phyloP scores from a whole-genome alignment of 306 rosid genomes.

The Corylus americana region DNA sequence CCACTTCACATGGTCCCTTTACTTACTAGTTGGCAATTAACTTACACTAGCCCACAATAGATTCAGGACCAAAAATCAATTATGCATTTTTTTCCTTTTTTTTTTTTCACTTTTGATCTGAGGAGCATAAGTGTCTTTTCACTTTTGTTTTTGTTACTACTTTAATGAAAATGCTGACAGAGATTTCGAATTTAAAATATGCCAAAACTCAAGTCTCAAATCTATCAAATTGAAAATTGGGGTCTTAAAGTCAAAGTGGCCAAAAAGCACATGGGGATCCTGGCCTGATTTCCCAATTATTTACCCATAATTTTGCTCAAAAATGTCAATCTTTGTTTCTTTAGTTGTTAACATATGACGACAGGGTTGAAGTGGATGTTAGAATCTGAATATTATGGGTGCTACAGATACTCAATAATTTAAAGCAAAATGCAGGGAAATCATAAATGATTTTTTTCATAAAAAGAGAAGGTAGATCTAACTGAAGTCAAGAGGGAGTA shows the following conservation, averaged over 20 bases:
- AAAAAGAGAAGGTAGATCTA: not conserved
- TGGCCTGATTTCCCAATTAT: no score
- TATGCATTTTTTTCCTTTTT: not conserved
- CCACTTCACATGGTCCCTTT: constrained; percentile 48
- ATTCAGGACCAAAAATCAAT: constrained; percentile 29
- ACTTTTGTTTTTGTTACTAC: no score
- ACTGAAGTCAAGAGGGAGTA: not conserved
- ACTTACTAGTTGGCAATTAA: constrained; percentile 30
- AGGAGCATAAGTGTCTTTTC: no score
- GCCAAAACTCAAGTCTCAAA: no score
- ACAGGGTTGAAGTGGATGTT: not conserved
- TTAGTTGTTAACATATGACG: not conserved
- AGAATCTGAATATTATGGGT: not conserved
- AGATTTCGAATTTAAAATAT: no score
- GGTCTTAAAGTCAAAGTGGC: no score
- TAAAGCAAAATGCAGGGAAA: not conserved
- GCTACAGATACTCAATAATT: not conserved
- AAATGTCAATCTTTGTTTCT: not conserved
- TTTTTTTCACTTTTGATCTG: no score
- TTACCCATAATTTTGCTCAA: not conserved
- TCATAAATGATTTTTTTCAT: not conserved
- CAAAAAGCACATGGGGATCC: no score
- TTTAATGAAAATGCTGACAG: no score
- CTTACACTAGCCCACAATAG: constrained; percentile 29
- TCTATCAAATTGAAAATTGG: no score